Base-by-base conservation (phyloP, 139 green algal species). In the Chlorella vulgaris region DNA sequence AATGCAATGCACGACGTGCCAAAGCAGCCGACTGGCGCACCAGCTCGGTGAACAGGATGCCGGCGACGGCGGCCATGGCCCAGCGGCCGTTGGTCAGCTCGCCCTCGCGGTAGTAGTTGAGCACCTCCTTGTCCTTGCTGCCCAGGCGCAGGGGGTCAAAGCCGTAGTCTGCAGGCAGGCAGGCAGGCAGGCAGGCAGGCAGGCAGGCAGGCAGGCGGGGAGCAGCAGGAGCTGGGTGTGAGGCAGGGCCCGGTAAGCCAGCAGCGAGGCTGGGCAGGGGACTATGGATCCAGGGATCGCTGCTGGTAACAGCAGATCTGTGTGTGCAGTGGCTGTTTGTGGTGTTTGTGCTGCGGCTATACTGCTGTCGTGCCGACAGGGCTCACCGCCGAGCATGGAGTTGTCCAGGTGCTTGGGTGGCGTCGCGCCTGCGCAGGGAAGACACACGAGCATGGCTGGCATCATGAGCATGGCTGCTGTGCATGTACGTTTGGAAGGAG, bases 31-130 rank as follows among this genome's bases (percentile, higher is more conserved):
- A n/a, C n/a, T n/a, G n/a, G 5, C 55, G 33, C 65, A 71, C 69
- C 36, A 90, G 77, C 43, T 95, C 91, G 35, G 89, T 93, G 87
- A 93, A 91, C 78, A 97, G 85, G 88, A 97, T 96, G 84, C 95
- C 95, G 26, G 86, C 90, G 24, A 96, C 92, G 55, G 89, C 95
- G 40, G 91, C 85, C 94, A 98, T 98, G 28, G 95, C 94, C 92
- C 92, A 98, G 81, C 94, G 91, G 61, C 90, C 95, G 88, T 98
- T 97, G 85, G 80, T 92, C 80, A 95, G 90, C 92, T 98, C 94
- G 55, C 90, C 93, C 69, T 80, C 74, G 19, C 69, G 66, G 38
- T 78, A 78, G 67, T 78, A 83, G 28, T 60, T 50, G 38, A 78
- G 78, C 63, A 75, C 47, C 1, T 81, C 76, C 73, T 83, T 77